Percentiles rank a stretch among this genome's conserved stretches.
Evolutionary conservation across 176 grass and related monocot species (phyloP).

Genomic region (Bonia amplexicaulis): DNA sequence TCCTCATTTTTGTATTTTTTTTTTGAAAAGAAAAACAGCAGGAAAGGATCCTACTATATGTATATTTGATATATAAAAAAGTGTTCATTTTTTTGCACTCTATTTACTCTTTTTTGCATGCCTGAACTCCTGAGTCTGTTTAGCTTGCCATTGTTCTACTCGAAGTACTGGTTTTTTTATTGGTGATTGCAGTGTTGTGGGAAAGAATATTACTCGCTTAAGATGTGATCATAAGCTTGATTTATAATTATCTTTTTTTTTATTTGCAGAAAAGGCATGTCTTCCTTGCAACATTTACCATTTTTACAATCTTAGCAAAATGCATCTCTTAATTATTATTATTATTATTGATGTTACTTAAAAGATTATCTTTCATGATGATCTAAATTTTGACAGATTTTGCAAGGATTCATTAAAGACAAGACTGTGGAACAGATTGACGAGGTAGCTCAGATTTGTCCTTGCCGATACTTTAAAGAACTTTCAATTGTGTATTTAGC

Average conservation of each 20-base stretch:
- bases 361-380: background rate
- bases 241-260: background rate
- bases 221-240: background rate
- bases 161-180: background rate
- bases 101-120: background rate
- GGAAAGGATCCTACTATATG: background rate
- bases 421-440: background rate
- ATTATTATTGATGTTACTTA: background rate
- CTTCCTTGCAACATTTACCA: background rate
- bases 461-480: background rate
- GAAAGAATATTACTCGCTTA: background rate
- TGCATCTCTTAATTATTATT: background rate
- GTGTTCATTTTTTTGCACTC: background rate
- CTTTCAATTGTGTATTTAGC: background rate
- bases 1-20: background rate
- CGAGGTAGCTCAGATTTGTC: background rate
- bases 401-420: slow-evolving; percentile 7
- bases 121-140: background rate
- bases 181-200: background rate
- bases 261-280: background rate
- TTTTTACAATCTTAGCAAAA: background rate
- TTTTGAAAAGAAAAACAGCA: background rate
- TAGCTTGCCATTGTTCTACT: background rate
- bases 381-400: slow-evolving; percentile 13
- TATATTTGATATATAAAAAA: background rate